These are phyloP conservation scores for Puya raimondii DNA, from an alignment of 176 grass and related monocot genomes.

Conservation along the genomic window DNA sequence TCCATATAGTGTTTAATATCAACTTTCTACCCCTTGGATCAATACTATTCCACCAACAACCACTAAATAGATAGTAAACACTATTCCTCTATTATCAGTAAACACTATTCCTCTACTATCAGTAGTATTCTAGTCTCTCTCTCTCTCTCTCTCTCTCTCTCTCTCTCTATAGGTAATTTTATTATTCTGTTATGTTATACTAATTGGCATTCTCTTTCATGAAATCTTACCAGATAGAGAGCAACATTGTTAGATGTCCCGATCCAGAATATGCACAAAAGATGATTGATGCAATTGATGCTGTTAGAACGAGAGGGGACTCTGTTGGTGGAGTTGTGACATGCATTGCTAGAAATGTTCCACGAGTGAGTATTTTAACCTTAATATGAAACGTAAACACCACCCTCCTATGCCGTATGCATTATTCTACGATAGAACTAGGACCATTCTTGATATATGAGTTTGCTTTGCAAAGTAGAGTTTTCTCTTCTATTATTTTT, in stretches of 20 bases:
- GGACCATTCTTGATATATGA: not conserved
- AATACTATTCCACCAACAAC: too few species aligned
- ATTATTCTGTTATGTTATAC: not conserved
- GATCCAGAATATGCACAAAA: conserved; percentile 92
- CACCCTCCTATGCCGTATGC: not conserved
- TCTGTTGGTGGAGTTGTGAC: conserved; percentile 94
- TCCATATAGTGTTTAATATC: too few species aligned
- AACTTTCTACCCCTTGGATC: too few species aligned
- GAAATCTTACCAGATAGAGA: conserved; percentile 70
- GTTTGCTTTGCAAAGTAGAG: too few species aligned
- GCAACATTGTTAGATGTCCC: conserved; percentile 92
- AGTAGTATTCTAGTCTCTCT: too few species aligned
- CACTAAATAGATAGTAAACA: too few species aligned
- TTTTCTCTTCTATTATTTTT: too few species aligned
- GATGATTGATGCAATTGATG: conserved; percentile 94
- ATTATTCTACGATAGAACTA: not conserved
- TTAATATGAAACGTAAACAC: not conserved
- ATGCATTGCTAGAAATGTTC: conserved; percentile 95
- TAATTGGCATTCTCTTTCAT: not conserved
- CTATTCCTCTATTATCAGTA: too few species aligned
- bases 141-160: not conserved
- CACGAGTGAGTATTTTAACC: conserved; percentile 58
- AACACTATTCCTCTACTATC: too few species aligned
- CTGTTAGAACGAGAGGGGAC: conserved; percentile 71
- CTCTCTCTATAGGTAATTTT: not conserved